phyloP scores from a whole-genome alignment of 768 basidiomycete genomes.

The Calocybe gangraenosa region DNA sequence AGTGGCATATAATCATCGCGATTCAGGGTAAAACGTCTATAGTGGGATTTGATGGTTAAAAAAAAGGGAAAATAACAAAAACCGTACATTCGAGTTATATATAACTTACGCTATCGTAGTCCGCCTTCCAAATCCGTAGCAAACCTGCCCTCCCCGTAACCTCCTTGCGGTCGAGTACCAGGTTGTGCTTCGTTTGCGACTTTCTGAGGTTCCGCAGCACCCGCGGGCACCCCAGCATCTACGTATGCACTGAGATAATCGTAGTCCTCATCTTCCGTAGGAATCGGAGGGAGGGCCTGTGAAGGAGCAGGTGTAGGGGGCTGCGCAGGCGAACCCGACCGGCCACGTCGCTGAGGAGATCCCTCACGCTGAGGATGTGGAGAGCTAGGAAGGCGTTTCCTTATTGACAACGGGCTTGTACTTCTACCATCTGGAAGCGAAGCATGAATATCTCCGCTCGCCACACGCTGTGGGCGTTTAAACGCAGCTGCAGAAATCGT shows the following conservation, averaged over 20 bases:
- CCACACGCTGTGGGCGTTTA: slow-evolving; percentile 42
- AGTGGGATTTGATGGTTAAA: neutral
- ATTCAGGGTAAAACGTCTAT: neutral
- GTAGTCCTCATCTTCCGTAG: slow-evolving; percentile 41
- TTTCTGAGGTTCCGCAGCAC: slow-evolving; percentile 7
- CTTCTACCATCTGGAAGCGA: slow-evolving; percentile 27
- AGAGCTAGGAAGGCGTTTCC: slow-evolving; percentile 46
- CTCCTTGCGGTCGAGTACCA: slow-evolving; percentile 2
- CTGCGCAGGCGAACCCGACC: slow-evolving; percentile 13
- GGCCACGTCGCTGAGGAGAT: slow-evolving; percentile 12
- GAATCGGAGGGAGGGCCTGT: slow-evolving; percentile 11
- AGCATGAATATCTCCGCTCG: slow-evolving; percentile 20
- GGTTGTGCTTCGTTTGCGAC: slow-evolving; percentile 3
- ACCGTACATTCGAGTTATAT: neutral
- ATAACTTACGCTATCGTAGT: slow-evolving; percentile 1
- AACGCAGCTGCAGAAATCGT: slow-evolving; percentile 80
- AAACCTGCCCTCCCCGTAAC: slow-evolving; percentile 40
- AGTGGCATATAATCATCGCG: neutral
- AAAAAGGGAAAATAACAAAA: neutral
- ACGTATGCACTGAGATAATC: slow-evolving; percentile 60
- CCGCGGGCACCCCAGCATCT: slow-evolving; percentile 15
- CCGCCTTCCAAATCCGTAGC: slow-evolving; percentile 40
- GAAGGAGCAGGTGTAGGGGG: slow-evolving; percentile 15
- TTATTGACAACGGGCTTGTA: slow-evolving; percentile 41
- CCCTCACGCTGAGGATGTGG: slow-evolving; percentile 29